These are phyloP conservation scores for Meyerozyma carpophila DNA, from an alignment of 1,139 yeast genomes.

Conservation along the genomic window DNA sequence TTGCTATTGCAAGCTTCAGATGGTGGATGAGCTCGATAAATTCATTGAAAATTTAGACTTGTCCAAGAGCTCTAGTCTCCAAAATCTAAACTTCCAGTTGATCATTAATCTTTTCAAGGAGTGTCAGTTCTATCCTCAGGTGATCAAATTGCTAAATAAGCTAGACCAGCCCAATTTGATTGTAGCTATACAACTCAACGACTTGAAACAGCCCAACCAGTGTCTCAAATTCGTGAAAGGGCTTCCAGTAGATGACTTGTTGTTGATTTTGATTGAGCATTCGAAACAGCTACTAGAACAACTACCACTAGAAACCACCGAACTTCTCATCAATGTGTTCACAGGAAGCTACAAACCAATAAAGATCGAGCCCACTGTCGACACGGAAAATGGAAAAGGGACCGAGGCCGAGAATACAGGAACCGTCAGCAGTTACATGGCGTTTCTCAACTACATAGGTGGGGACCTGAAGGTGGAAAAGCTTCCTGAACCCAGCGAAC, in stretches of 20 bases:
- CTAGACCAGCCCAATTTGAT: slow-evolving; percentile 71
- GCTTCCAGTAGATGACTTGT: slow-evolving; percentile 71
- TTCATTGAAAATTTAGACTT: slow-evolving; percentile 49
- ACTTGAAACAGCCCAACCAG: slow-evolving; percentile 55
- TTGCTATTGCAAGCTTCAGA: slow-evolving; percentile 75
- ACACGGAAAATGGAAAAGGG: slow-evolving; percentile 6
- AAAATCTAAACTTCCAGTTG: slow-evolving; percentile 60
- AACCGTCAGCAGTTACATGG: slow-evolving; percentile 59
- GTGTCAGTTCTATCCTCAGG: slow-evolving; percentile 65
- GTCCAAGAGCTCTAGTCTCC: slow-evolving; percentile 15
- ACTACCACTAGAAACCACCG: slow-evolving; percentile 78
- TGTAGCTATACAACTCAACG: slow-evolving; percentile 71
- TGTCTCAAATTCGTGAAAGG: slow-evolving; percentile 67
- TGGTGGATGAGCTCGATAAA: slow-evolving; percentile 48
- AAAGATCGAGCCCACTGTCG: slow-evolving; percentile 5
- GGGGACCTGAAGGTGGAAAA: slow-evolving; percentile 8
- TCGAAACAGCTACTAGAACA: slow-evolving; percentile 61
- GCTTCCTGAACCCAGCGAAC: slow-evolving; percentile 19
- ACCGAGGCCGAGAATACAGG: slow-evolving; percentile 7
- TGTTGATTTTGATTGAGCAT: slow-evolving; percentile 63
- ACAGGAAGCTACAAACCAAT: slow-evolving; percentile 73
- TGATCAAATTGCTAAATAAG: slow-evolving; percentile 64
- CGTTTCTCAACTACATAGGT: slow-evolving; percentile 61
- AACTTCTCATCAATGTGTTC: slow-evolving; percentile 75
- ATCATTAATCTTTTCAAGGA: slow-evolving; percentile 75